Evolutionary conservation across 73 alveolate genomes (phyloP).

Genomic region (Tetrahymena malaccensis): DNA sequence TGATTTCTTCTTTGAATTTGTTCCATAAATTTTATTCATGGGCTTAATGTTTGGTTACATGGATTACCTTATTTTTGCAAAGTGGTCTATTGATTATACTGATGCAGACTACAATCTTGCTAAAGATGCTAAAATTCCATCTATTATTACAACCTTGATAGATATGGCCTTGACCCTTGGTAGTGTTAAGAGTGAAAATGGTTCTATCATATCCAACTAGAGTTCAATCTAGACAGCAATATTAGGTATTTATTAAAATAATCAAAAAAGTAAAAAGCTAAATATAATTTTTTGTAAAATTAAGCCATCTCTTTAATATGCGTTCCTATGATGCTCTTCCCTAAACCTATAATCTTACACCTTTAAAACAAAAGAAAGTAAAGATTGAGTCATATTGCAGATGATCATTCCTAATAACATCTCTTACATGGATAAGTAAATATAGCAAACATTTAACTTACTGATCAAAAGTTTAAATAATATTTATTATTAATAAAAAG

Average conservation of each 20-base stretch:
- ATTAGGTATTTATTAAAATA: constrained; percentile 5
- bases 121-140: constrained; percentile 62
- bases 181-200: constrained; percentile 38
- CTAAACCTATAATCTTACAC: constrained; percentile 66
- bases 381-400: not conserved
- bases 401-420: not conserved
- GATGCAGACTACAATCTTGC: constrained; percentile 35
- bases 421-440: not conserved
- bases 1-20: constrained; percentile 67
- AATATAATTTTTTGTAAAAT: not conserved
- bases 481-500: not conserved
- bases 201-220: constrained; percentile 55
- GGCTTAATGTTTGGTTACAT: constrained; percentile 78
- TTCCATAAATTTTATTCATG: constrained; percentile 68
- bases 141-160: constrained; percentile 85
- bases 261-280: not conserved
- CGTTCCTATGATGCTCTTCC: constrained; percentile 79
- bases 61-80: constrained; percentile 71
- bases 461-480: not conserved
- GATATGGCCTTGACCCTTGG: constrained; percentile 80
- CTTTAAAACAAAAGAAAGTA: constrained; percentile 24
- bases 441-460: not conserved
- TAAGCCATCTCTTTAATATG: constrained; percentile 45
- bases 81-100: constrained; percentile 62
- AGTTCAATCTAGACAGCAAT: constrained; percentile 39